A percentile compares a stretch with the other conserved stretches of the same genome.
Conservation (phyloP, 176 grass and related monocot genomes). For the Miscanthus lutarioriparius region DNA sequence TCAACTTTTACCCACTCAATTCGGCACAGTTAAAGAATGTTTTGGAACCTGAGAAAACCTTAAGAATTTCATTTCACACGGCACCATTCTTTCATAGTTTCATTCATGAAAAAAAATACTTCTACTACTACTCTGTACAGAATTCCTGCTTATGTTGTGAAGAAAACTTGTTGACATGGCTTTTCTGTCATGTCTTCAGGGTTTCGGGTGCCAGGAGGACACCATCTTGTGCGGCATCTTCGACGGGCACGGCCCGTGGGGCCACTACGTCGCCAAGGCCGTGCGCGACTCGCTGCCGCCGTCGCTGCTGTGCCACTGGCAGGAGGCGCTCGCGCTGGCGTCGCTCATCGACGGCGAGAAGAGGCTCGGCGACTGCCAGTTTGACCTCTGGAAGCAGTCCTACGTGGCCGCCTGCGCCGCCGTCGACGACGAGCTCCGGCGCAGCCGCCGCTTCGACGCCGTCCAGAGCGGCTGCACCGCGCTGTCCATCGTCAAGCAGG, state of each 20-base stretch:
- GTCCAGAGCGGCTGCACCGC: constrained; percentile 80
- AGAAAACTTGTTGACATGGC: not conserved
- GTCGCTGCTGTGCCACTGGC: constrained; percentile 75
- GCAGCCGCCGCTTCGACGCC: constrained; percentile 56
- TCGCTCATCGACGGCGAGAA: constrained; percentile 65
- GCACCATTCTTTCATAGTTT: not conserved
- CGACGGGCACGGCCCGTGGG: constrained; percentile 92
- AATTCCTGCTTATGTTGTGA: not conserved
- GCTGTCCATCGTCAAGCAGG: constrained; percentile 75
- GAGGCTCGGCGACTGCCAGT: constrained; percentile 40
- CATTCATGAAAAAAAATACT: not conserved
- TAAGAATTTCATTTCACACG: not conserved
- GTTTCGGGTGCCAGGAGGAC: constrained; percentile 78
- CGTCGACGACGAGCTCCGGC: constrained; percentile 76
- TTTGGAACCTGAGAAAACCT: not conserved
- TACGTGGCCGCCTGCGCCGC: constrained; percentile 49
- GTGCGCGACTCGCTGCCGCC: constrained; percentile 69
- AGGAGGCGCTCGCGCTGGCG: constrained; percentile 69
- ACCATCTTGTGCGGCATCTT: constrained; percentile 85
- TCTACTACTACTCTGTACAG: not conserved
- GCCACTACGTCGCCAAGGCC: constrained; percentile 85
- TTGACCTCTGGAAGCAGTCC: constrained; percentile 74
- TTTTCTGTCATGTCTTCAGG: constrained; percentile 34
- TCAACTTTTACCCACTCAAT: not conserved
- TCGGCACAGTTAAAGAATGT: not conserved